Conservation (phyloP, 2,329 filamentous ascomycete genomes). For the Fusarium mundagurra region DNA sequence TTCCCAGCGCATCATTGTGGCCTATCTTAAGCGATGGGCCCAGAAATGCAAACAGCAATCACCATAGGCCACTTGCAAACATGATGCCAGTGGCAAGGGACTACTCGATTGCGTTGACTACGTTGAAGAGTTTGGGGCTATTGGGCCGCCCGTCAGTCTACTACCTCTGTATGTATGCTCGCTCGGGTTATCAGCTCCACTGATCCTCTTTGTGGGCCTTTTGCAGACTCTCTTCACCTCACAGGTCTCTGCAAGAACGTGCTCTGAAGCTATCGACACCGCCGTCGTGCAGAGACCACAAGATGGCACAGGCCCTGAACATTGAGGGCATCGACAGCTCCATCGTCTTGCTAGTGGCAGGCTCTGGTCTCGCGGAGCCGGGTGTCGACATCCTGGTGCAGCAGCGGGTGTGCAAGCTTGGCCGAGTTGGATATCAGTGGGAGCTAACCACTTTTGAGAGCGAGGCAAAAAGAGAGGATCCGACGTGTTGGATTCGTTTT, state of each 20-base stretch:
- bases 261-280: slow-evolving; percentile 44
- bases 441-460: slow-evolving; percentile 31
- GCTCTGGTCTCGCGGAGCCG: slow-evolving; percentile 43
- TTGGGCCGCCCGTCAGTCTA: slow-evolving; percentile 1
- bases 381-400: slow-evolving; percentile 38
- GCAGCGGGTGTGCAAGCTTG: slow-evolving; percentile 10
- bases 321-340: slow-evolving; percentile 38
- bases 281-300: slow-evolving; percentile 40
- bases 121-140: not conserved
- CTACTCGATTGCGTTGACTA: slow-evolving; percentile 11
- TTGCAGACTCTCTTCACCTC: slow-evolving; percentile 27
- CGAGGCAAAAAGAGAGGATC: slow-evolving; percentile 36
- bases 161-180: not conserved
- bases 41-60: slow-evolving; percentile 21
- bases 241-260: slow-evolving; percentile 36
- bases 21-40: slow-evolving; percentile 22
- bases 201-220: slow-evolving; percentile 31
- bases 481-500: slow-evolving; percentile 39
- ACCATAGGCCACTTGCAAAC: slow-evolving; percentile 15
- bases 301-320: slow-evolving; percentile 29
- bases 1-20: not conserved
- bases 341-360: slow-evolving; percentile 33
- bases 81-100: slow-evolving; percentile 22
- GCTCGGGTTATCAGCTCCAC: slow-evolving; percentile 23
- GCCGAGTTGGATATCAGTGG: slow-evolving; percentile 30